Evolutionary conservation across 805 yeast genomes (phyloP).

Genomic region (Zygosaccharomyces kombuchaensis): DNA sequence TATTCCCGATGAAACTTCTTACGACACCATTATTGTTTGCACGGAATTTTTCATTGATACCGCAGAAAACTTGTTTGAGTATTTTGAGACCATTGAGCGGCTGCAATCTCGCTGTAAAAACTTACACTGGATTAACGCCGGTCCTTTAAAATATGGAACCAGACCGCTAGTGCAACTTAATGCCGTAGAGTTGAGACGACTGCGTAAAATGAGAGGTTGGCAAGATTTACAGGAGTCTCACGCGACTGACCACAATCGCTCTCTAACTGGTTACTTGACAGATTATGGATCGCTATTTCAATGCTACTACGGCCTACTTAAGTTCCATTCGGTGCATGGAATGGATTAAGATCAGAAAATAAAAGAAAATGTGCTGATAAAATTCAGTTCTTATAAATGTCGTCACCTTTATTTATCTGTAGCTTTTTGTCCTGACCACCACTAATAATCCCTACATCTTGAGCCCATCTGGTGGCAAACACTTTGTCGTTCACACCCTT

Average conservation of each 20-base stretch:
- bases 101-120: constrained; percentile 40
- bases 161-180: constrained; percentile 73
- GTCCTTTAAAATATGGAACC: constrained; percentile 90
- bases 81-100: constrained; percentile 58
- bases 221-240: constrained; percentile 31
- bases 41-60: constrained; percentile 86
- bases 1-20: constrained; percentile 27
- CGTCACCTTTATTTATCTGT: constrained; percentile 63
- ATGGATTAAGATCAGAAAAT: constrained; percentile 5
- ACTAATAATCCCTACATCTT: constrained; percentile 71
- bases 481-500: constrained; percentile 58
- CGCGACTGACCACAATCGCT: constrained; percentile 33
- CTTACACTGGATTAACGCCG: constrained; percentile 82
- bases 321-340: constrained; percentile 29
- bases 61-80: constrained; percentile 78
- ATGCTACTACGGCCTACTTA: constrained; percentile 66
- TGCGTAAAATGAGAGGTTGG: constrained; percentile 66
- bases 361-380: constrained; percentile 2
- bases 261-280: constrained; percentile 59
- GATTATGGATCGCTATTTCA: constrained; percentile 67
- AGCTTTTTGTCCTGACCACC: constrained; percentile 94
- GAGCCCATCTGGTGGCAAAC: constrained; percentile 84
- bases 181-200: constrained; percentile 57
- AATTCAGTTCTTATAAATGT: constrained; percentile 27
- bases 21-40: constrained; percentile 51